These are phyloP conservation scores for Penicillium sclerotigenum DNA, from an alignment of 2,329 filamentous ascomycete species.

Conservation along the genomic window DNA sequence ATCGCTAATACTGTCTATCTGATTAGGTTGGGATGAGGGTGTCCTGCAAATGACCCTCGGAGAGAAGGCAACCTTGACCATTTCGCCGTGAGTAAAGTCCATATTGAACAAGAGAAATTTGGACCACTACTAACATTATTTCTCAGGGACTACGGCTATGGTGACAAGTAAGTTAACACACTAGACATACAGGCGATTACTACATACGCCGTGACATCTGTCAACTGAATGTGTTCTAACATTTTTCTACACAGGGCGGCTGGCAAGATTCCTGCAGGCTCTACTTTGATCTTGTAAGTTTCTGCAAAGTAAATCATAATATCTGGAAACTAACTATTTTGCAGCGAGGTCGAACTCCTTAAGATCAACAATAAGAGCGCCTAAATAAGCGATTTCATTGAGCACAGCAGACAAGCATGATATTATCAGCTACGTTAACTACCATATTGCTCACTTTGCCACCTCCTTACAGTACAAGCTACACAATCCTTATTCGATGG, in stretches of 20 bases:
- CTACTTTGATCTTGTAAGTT: slow-evolving; percentile 77
- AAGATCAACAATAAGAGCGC: slow-evolving; percentile 55
- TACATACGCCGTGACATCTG: background rate
- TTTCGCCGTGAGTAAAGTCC: slow-evolving; percentile 60
- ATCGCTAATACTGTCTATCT: background rate
- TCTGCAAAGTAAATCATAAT: background rate
- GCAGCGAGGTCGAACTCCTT: slow-evolving; percentile 67
- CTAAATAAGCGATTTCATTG: slow-evolving; percentile 19
- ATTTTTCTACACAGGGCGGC: slow-evolving; percentile 7
- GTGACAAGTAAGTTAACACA: slow-evolving; percentile 33
- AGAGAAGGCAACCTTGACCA: slow-evolving; percentile 81
- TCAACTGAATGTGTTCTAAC: slow-evolving; percentile 5
- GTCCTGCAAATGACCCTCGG: slow-evolving; percentile 80
- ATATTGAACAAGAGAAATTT: background rate
- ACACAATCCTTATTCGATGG: background rate
- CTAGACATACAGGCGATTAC: background rate
- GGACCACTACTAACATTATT: background rate
- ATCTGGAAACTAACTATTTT: background rate
- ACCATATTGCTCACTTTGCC: background rate
- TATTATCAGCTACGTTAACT: background rate
- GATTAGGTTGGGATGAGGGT: slow-evolving; percentile 73
- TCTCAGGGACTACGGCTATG: slow-evolving; percentile 36
- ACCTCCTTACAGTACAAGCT: background rate
- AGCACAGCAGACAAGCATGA: background rate
- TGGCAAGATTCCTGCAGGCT: slow-evolving; percentile 62